Evolutionary conservation across 2,329 filamentous ascomycete genomes (phyloP), one percentile per base, ranked within the genome.

Genomic region (Colletotrichum scovillei): DNA sequence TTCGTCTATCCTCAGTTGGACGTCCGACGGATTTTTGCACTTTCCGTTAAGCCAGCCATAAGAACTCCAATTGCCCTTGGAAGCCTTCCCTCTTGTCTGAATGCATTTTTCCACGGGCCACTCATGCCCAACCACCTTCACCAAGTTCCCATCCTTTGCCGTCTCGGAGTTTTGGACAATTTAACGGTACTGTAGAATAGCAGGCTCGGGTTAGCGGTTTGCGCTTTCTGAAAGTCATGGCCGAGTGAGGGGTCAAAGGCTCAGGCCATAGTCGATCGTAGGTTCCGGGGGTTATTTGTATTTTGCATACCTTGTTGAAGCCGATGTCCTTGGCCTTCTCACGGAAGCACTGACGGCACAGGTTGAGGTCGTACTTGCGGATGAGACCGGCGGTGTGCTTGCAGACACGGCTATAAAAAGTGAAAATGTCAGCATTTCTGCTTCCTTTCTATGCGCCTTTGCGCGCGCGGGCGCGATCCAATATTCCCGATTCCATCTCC

Each of bases 301-400:
- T 84, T 81, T 58, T 56, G 70, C 71, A 66, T 82, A 92, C 91
- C 91, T 93, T 93, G 87, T 90, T 87, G 86, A 93, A 93, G 81
- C 91, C 91, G 85, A 93, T 93, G 83, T 93, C 91, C 85, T 89
- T 86, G 78, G 90, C 86, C 89, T 92, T 92, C 88, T 93, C 91
- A 82, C 91, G 89, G 90, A 93, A 93, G 89, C 92, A 93, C 85
- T 93, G 92, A 90, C 92, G 91, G 91, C 92, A 93, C 84, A 93
- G 91, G 88, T 97, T 95, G 81, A 98, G 91, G 85, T 97, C 96
- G 90, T 99, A 99, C 91, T 99, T 99, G 91, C 97, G 95, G 92
- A 99, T 98, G 81, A 99, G 92, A 97, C 97, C 97, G 84, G 97
- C 96, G 85, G 91, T 92, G 94, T 99, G 96, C 85, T 95, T 95